Conservation (phyloP, 352 stramenopile genomes). For the Pythium volutum region DNA sequence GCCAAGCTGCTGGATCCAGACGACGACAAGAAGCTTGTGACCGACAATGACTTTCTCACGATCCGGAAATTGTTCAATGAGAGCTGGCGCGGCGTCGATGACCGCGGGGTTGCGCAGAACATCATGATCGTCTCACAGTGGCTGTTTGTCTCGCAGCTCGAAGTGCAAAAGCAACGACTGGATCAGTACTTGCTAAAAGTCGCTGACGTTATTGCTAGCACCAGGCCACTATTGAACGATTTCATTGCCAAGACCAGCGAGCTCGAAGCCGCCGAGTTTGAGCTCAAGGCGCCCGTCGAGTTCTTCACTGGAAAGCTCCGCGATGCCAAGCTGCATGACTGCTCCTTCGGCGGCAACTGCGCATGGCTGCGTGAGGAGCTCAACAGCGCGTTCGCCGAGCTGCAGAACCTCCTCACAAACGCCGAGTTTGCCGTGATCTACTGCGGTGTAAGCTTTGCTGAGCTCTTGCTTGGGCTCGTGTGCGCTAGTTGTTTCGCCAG, state of each 20-base stretch:
- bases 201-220: conserved; percentile 30
- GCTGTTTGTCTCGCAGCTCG: conserved; percentile 42
- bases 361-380: conserved; percentile 42
- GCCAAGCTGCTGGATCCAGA: conserved; percentile 44
- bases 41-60: conserved; percentile 32
- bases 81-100: conserved; percentile 44
- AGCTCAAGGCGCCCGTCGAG: conserved; percentile 53
- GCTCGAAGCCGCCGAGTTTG: conserved; percentile 58
- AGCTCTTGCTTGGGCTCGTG: conserved; percentile 34
- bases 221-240: conserved; percentile 34
- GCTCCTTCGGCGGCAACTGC: conserved; percentile 52
- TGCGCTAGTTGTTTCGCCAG: conserved; percentile 41
- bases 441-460: conserved; percentile 24
- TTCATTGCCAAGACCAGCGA: conserved; percentile 37
- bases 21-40: conserved; percentile 30
- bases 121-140: conserved; percentile 39
- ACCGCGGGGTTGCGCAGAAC: conserved; percentile 43
- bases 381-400: conserved; percentile 42
- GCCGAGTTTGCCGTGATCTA: conserved; percentile 37
- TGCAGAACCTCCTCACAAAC: conserved; percentile 43
- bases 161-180: conserved; percentile 43
- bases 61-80: conserved; percentile 52
- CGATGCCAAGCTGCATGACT: conserved; percentile 54
- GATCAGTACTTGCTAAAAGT: conserved; percentile 32
- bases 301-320: conserved; percentile 55